Evolutionary conservation across 192 early-diverging fungal genomes (phyloP).

Genomic region (Cetraspora pellucida): DNA sequence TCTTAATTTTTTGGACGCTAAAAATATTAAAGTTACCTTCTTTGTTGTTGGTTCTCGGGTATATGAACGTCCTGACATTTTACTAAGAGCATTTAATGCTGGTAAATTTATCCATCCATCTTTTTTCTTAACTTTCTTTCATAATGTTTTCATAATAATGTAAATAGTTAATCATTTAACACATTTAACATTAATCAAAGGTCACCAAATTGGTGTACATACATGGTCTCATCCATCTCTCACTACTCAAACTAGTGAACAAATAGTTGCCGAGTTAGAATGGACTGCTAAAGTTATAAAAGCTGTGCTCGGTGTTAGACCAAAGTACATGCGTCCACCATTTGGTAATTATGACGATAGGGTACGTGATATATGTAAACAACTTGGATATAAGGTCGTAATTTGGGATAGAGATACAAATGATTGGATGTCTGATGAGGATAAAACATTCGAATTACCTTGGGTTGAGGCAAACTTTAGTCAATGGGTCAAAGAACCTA

Average conservation of each 20-base stretch:
- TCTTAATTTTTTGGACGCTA: slow-evolving; percentile 46
- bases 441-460: background rate
- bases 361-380: slow-evolving; percentile 61
- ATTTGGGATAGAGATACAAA: slow-evolving; percentile 42
- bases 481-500: slow-evolving; percentile 17
- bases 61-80: slow-evolving; percentile 42
- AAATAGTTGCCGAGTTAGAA: slow-evolving; percentile 61
- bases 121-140: slow-evolving; percentile 11
- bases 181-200: slow-evolving; percentile 37
- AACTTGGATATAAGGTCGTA: slow-evolving; percentile 52
- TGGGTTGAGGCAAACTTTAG: slow-evolving; percentile 32
- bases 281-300: slow-evolving; percentile 59
- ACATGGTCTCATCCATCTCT: slow-evolving; percentile 64
- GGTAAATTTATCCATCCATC: slow-evolving; percentile 39
- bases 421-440: slow-evolving; percentile 27
- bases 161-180: background rate
- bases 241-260: slow-evolving; percentile 48
- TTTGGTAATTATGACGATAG: slow-evolving; percentile 75
- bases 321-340: slow-evolving; percentile 66
- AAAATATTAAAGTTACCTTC: slow-evolving; percentile 61
- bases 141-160: slow-evolving; percentile 1
- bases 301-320: slow-evolving; percentile 53
- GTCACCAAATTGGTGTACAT: slow-evolving; percentile 64
- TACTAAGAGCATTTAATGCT: slow-evolving; percentile 3
- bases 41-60: slow-evolving; percentile 68